A percentile compares a stretch with the other conserved stretches of the same genome.
Conservation (phyloP, 331 rosid genomes). For the Quercus phellos region DNA sequence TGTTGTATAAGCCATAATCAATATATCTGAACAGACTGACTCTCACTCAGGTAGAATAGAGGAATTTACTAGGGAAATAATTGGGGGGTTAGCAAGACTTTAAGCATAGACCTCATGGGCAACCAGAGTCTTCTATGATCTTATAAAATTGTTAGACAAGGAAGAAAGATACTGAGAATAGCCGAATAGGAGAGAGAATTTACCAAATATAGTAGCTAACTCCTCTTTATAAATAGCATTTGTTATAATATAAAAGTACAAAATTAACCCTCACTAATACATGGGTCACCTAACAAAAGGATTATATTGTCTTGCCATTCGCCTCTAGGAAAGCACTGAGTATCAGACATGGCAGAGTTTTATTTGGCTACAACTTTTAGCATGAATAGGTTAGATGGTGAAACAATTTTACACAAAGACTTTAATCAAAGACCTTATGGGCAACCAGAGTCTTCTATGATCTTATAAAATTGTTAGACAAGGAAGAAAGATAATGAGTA, state of each 20-base stretch:
- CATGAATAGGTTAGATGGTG: not conserved
- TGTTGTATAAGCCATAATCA: not conserved
- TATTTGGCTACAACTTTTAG: not conserved
- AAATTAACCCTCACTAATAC: not conserved
- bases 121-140: not conserved
- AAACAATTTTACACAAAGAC: not conserved
- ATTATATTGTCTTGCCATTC: not conserved
- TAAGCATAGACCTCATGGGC: not conserved
- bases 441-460: not conserved
- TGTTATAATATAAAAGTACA: not conserved
- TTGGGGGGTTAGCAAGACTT: not conserved
- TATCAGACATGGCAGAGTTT: not conserved
- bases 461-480: not conserved
- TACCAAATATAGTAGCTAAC: not conserved
- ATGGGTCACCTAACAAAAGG: not conserved
- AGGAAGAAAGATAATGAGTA: not conserved
- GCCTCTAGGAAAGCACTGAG: not conserved
- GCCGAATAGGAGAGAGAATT: not conserved
- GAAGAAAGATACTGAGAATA: not conserved
- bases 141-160: not conserved
- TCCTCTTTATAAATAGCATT: not conserved
- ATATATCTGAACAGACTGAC: not conserved
- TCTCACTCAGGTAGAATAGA: not conserved
- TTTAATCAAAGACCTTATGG: not conserved
- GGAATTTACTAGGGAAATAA: not conserved